phyloP scores from a whole-genome alignment of 345 rosid genomes.

The Lenwebbia sp. region DNA sequence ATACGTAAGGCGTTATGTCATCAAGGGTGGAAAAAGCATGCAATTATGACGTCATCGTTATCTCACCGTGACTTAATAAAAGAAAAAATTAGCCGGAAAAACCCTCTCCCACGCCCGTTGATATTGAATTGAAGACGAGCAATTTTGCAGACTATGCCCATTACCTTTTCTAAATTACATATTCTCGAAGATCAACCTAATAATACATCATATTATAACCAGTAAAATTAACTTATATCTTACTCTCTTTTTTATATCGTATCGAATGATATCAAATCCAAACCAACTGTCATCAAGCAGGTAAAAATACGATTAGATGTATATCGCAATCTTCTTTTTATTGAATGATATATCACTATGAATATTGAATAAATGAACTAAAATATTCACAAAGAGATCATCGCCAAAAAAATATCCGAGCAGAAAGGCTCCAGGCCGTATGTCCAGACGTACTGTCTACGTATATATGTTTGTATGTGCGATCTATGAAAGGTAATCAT shows the following conservation, averaged over 20 bases:
- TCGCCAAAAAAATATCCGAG: not conserved
- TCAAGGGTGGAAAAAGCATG: not conserved
- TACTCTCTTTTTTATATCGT: no score
- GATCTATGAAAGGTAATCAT: not conserved
- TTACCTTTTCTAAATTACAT: no score
- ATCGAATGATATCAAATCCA: not conserved
- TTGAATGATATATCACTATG: not conserved
- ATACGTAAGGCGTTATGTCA: not conserved
- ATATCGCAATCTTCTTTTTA: not conserved
- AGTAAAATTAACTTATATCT: not conserved
- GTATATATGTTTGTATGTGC: not conserved
- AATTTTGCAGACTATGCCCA: not conserved
- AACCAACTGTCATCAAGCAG: no score
- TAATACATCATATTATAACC: not conserved
- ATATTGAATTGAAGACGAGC: not conserved
- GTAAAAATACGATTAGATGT: not conserved
- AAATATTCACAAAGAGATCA: not conserved
- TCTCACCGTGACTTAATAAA: not conserved
- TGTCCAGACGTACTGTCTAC: not conserved
- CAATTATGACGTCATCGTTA: not conserved
- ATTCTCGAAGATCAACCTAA: no score
- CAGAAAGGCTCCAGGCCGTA: not conserved
- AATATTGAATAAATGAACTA: not conserved
- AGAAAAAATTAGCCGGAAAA: not conserved
- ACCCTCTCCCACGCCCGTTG: not conserved